These are phyloP conservation scores for Bryoglossum gracile DNA, from an alignment of 495 filamentous ascomycete species.

Conservation along the genomic window DNA sequence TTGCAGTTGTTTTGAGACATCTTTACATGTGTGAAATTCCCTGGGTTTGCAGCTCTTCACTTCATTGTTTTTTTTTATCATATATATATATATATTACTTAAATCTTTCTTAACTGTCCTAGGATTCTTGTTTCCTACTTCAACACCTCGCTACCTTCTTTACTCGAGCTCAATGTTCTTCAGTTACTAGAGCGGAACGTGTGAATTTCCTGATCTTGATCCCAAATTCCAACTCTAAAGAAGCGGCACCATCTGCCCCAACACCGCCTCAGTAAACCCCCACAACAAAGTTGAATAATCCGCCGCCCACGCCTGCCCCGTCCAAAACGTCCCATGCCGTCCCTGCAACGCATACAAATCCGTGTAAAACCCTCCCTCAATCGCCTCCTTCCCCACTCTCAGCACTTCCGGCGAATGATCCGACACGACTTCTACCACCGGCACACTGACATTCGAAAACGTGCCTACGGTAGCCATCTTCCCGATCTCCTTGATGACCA, in stretches of 20 bases:
- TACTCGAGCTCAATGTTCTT: too few species aligned
- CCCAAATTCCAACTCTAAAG: too few species aligned
- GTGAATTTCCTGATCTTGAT: too few species aligned
- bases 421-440: conserved; percentile 18
- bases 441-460: conserved; percentile 5
- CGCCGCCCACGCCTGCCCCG: conserved; percentile 27
- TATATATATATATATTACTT: too few species aligned
- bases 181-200: too few species aligned
- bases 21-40: too few species aligned
- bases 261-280: conserved; percentile 25
- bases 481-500: not conserved
- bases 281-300: conserved; percentile 30
- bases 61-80: too few species aligned
- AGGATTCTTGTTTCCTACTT: too few species aligned
- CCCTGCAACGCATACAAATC: conserved; percentile 35
- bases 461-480: not conserved
- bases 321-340: conserved; percentile 31
- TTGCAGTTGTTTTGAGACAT: too few species aligned
- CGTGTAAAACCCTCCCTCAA: conserved; percentile 33
- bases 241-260: not conserved
- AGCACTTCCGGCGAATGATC: conserved; percentile 31
- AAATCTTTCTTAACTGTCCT: too few species aligned
- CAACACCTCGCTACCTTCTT: too few species aligned
- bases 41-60: too few species aligned
- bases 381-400: conserved; percentile 23